Conservation (phyloP, 495 filamentous ascomycete genomes). For the Copromyces sp. region DNA sequence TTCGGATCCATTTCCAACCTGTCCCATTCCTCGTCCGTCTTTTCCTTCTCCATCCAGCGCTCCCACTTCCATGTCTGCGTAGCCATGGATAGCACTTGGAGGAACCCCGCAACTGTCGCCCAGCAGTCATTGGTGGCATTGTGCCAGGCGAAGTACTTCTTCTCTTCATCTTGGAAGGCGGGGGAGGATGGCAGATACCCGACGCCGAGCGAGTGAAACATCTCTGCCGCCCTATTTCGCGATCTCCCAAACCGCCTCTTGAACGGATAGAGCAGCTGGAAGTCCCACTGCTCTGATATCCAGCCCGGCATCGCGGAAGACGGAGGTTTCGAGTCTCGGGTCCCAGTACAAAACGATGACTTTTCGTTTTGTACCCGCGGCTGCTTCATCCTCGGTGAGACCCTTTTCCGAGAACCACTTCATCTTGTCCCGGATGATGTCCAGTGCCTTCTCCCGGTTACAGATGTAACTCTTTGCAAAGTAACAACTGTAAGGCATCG, state of each 20-base stretch:
- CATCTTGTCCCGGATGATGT: background rate
- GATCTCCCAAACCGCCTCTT: rapidly evolving
- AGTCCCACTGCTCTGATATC: background rate
- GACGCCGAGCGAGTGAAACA: background rate
- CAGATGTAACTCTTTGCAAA: background rate
- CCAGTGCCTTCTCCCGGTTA: background rate
- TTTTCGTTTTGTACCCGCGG: background rate
- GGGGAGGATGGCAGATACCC: background rate
- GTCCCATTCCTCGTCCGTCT: background rate
- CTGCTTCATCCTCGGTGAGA: background rate
- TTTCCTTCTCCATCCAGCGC: background rate
- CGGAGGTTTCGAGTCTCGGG: background rate
- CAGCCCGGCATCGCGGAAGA: background rate
- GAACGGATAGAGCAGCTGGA: background rate
- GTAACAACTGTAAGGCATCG: background rate
- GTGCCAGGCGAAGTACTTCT: background rate
- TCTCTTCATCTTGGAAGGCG: rapidly evolving
- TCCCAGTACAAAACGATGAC: background rate
- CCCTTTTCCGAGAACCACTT: background rate
- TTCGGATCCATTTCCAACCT: background rate
- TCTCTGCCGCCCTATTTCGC: background rate
- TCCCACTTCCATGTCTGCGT: background rate
- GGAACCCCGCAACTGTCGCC: background rate
- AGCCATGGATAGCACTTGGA: background rate
- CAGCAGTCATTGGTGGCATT: background rate